Percentiles rank a stretch among this genome's conserved stretches.
Evolutionary conservation across 1,284 basidiomycete species (phyloP).

Genomic region (Entoloma clypeatum): DNA sequence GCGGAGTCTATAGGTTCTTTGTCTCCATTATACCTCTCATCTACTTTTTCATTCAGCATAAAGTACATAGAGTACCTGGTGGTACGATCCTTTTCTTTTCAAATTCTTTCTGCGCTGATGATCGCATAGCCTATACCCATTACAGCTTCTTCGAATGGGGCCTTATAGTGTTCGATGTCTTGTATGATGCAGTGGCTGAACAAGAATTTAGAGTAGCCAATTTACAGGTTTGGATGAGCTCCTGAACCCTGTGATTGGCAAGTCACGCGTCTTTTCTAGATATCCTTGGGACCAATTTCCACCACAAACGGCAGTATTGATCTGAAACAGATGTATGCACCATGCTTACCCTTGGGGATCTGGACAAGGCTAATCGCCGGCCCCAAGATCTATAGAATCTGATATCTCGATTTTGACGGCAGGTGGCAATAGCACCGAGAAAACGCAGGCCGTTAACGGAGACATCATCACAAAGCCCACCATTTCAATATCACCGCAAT

Average conservation of each 20-base stretch:
- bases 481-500: neutral
- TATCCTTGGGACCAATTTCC: constrained; percentile 30
- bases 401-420: too few relatives aligned
- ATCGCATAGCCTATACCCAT: constrained; percentile 66
- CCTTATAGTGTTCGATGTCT: constrained; percentile 75
- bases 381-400: too few relatives aligned
- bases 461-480: neutral
- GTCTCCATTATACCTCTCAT: constrained; percentile 67
- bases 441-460: neutral
- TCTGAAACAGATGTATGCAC: too few relatives aligned
- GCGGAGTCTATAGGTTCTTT: constrained; percentile 57
- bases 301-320: too few relatives aligned
- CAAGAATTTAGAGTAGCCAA: constrained; percentile 57
- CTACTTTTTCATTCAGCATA: constrained; percentile 85
- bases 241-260: neutral
- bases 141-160: constrained; percentile 89
- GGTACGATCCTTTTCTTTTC: constrained; percentile 38
- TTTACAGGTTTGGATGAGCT: constrained; percentile 42
- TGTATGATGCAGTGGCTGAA: constrained; percentile 69
- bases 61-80: constrained; percentile 74
- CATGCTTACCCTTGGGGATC: too few relatives aligned
- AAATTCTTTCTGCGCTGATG: constrained; percentile 8
- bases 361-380: too few relatives aligned
- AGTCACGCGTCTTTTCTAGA: constrained; percentile 21
- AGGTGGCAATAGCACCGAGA: too few relatives aligned